These are phyloP conservation scores for Podila horticola DNA, from an alignment of 192 early-diverging fungal species.

Conservation along the genomic window DNA sequence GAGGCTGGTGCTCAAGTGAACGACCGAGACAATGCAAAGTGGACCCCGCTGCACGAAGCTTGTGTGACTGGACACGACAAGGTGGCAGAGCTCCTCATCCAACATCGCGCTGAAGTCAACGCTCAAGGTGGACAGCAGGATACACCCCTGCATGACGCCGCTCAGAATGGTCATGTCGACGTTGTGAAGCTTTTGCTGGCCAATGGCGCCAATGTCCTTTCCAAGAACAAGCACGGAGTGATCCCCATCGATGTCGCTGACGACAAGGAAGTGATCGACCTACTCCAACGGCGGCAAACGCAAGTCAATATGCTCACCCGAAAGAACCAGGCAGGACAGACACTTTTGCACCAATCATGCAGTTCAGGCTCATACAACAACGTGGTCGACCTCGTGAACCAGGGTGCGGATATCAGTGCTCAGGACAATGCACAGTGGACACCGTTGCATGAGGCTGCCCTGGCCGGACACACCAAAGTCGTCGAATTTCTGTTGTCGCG, in stretches of 20 bases:
- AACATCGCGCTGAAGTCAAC: slow-evolving; percentile 59
- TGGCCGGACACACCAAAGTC: slow-evolving; percentile 56
- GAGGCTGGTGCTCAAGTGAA: slow-evolving; percentile 72
- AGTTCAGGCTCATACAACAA: slow-evolving; percentile 61
- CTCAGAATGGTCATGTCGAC: slow-evolving; percentile 58
- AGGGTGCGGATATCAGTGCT: slow-evolving; percentile 75
- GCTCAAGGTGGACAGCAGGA: slow-evolving; percentile 72
- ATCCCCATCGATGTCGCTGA: slow-evolving; percentile 58
- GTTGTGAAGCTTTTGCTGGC: slow-evolving; percentile 59
- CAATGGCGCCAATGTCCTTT: slow-evolving; percentile 66
- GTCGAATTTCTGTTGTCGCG: slow-evolving; percentile 59
- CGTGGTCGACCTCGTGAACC: slow-evolving; percentile 58
- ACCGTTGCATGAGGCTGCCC: slow-evolving; percentile 65
- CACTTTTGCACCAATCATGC: slow-evolving; percentile 60
- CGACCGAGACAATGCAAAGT: slow-evolving; percentile 72
- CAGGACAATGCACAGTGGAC: slow-evolving; percentile 75
- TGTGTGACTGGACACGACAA: slow-evolving; percentile 59
- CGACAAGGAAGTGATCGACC: slow-evolving; percentile 53
- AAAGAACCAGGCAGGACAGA: slow-evolving; percentile 58
- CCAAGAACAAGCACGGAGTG: slow-evolving; percentile 56
- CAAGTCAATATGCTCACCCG: slow-evolving; percentile 49
- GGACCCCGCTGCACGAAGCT: slow-evolving; percentile 79
- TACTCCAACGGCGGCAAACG: slow-evolving; percentile 48
- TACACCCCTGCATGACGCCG: slow-evolving; percentile 78
- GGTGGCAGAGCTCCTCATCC: slow-evolving; percentile 57